Evolutionary conservation across 2,329 filamentous ascomycete genomes (phyloP).

Genomic region (Hypoxylon sp.): DNA sequence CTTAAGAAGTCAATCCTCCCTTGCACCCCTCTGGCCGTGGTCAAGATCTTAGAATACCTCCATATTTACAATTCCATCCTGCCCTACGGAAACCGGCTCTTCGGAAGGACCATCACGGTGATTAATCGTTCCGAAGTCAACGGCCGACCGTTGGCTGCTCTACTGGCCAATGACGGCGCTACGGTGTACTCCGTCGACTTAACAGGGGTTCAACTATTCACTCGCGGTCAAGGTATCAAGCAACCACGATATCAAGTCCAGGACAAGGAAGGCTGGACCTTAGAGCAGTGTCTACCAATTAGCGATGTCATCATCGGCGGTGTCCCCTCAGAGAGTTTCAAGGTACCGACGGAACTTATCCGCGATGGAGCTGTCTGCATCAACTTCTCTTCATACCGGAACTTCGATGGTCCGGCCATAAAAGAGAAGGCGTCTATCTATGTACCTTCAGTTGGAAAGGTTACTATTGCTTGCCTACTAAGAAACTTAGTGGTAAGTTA

Average conservation of each 20-base stretch:
- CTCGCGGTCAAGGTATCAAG: slow-evolving; percentile 87
- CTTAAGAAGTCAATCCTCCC: slow-evolving; percentile 92
- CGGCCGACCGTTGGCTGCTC: slow-evolving; percentile 88
- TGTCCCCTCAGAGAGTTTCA: slow-evolving; percentile 89
- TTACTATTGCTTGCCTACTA: slow-evolving; percentile 92
- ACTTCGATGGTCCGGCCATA: slow-evolving; percentile 86
- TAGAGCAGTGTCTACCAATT: slow-evolving; percentile 85
- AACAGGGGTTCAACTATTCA: slow-evolving; percentile 92
- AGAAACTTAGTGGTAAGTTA: slow-evolving; percentile 86
- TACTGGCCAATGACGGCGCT: slow-evolving; percentile 96
- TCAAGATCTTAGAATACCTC: slow-evolving; percentile 97
- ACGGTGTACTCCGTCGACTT: slow-evolving; percentile 96
- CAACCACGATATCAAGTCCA: slow-evolving; percentile 88
- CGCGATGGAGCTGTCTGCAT: slow-evolving; percentile 96
- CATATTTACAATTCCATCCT: slow-evolving; percentile 97
- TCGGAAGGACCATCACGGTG: slow-evolving; percentile 94
- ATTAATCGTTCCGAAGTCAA: slow-evolving; percentile 98
- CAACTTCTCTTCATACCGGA: slow-evolving; percentile 97
- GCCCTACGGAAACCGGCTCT: slow-evolving; percentile 91
- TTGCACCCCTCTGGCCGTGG: slow-evolving; percentile 93
- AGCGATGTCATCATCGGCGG: slow-evolving; percentile 97
- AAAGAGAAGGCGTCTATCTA: slow-evolving; percentile 98
- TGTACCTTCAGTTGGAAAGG: slow-evolving; percentile 96
- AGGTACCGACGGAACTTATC: slow-evolving; percentile 86
- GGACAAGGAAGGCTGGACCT: slow-evolving; percentile 82